Percentiles rank a stretch among this genome's conserved stretches.
phyloP scores from a whole-genome alignment of 2,329 filamentous ascomycete species.

The Aureobasidium vineae region DNA sequence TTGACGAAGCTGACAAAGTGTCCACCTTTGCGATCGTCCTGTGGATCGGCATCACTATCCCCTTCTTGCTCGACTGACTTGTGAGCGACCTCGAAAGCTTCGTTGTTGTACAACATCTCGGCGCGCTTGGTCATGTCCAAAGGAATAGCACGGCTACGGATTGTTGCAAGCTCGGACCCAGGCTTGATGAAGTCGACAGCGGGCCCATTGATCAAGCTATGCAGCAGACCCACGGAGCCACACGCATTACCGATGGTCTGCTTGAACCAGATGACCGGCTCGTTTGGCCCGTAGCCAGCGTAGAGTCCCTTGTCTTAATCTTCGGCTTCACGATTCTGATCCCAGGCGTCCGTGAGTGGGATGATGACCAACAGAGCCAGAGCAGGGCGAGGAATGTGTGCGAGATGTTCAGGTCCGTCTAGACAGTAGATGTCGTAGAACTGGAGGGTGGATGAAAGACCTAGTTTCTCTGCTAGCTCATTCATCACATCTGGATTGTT shows the following conservation, averaged over 20 bases:
- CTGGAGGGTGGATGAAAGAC: slow-evolving; percentile 47
- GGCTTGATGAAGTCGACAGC: slow-evolving; percentile 45
- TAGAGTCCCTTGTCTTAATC: slow-evolving; percentile 46
- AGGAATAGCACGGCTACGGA: slow-evolving; percentile 47
- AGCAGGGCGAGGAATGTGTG: slow-evolving; percentile 54
- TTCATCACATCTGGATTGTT: slow-evolving; percentile 58
- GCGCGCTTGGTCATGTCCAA: slow-evolving; percentile 50
- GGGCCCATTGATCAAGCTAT: slow-evolving; percentile 53
- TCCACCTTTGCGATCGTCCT: slow-evolving; percentile 39
- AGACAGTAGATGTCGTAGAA: slow-evolving; percentile 58
- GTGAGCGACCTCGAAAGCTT: slow-evolving; percentile 47
- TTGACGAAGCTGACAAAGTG: slow-evolving; percentile 52
- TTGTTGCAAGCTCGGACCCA: slow-evolving; percentile 46
- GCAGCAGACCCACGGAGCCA: slow-evolving; percentile 58
- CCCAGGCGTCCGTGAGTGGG: slow-evolving; percentile 43
- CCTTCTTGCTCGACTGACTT: slow-evolving; percentile 45
- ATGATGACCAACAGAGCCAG: slow-evolving; percentile 56
- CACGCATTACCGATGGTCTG: slow-evolving; percentile 60
- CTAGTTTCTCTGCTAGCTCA: slow-evolving; percentile 50
- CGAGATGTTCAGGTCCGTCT: slow-evolving; percentile 51
- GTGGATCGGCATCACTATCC: slow-evolving; percentile 40
- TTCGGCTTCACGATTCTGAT: slow-evolving; percentile 45
- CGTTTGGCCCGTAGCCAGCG: slow-evolving; percentile 46
- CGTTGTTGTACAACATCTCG: slow-evolving; percentile 51
- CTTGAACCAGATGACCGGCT: slow-evolving; percentile 59